Percentiles rank a stretch among this genome's conserved stretches.
Evolutionary conservation across 148 eudicot species (phyloP).

Genomic region (Amaranthus hypochondriacus): DNA sequence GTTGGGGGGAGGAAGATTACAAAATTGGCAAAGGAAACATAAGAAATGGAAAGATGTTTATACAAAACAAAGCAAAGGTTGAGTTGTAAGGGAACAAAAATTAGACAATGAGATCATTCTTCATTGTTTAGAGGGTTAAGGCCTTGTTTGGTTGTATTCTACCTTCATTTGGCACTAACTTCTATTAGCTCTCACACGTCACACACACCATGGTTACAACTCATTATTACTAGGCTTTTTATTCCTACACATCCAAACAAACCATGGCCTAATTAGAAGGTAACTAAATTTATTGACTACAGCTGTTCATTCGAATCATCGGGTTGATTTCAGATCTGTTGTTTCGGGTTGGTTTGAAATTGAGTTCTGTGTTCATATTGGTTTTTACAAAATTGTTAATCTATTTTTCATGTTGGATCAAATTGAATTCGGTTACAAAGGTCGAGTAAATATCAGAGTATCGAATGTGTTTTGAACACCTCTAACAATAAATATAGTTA

Average conservation of each 20-base stretch:
- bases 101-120: constrained; percentile 16
- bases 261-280: neutral
- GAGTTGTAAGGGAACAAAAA: constrained; percentile 29
- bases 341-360: no score
- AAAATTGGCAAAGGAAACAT: constrained; percentile 33
- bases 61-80: constrained; percentile 35
- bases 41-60: constrained; percentile 33
- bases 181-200: constrained; percentile 20
- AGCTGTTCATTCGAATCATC: no score
- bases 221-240: neutral
- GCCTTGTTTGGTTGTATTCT: constrained; percentile 28
- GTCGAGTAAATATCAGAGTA: no score
- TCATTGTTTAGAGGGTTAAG: constrained; percentile 2
- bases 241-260: constrained; percentile 13
- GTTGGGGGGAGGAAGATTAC: constrained; percentile 21
- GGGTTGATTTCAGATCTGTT: no score
- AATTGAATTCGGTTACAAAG: no score
- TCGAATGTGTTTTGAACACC: no score
- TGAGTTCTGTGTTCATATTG: no score
- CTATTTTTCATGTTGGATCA: no score
- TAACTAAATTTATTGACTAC: no score
- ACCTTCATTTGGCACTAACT: constrained; percentile 16
- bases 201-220: constrained; percentile 14
- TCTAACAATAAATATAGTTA: neutral
- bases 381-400: no score